phyloP scores from a whole-genome alignment of 768 basidiomycete genomes.

The Termitomyces bulborhizus region DNA sequence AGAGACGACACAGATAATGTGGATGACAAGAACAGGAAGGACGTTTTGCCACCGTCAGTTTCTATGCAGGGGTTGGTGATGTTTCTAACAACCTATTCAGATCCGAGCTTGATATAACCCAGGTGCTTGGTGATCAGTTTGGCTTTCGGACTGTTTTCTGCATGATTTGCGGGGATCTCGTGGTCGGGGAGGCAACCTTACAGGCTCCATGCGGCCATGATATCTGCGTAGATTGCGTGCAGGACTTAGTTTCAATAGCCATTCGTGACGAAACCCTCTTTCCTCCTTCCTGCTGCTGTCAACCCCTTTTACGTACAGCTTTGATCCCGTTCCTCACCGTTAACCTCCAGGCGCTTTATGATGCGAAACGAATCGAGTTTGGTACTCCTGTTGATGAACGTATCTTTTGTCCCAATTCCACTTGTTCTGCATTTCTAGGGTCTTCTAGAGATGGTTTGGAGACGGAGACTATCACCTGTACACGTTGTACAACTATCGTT shows the following conservation, averaged over 20 bases:
- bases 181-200: constrained; percentile 22
- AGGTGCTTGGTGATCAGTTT: constrained; percentile 8
- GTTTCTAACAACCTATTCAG: background rate
- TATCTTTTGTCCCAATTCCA: constrained; percentile 43
- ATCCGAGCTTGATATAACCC: constrained; percentile 2
- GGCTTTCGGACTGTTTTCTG: constrained; percentile 14
- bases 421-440: constrained; percentile 51
- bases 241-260: constrained; percentile 32
- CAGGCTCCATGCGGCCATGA: constrained; percentile 37
- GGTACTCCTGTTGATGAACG: constrained; percentile 32
- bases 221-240: constrained; percentile 41
- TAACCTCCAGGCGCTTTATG: constrained; percentile 25
- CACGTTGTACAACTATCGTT: constrained; percentile 28
- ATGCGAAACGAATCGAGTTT: constrained; percentile 41
- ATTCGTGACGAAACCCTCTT: constrained; percentile 45
- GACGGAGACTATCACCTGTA: constrained; percentile 21
- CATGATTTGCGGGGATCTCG: constrained; percentile 13
- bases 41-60: background rate
- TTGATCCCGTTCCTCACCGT: constrained; percentile 24
- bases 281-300: constrained; percentile 46
- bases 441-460: constrained; percentile 19
- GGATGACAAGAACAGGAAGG: background rate
- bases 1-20: background rate
- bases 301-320: constrained; percentile 22
- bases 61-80: background rate